Conservation (phyloP, 495 filamentous ascomycete species). For the Neurospora sp. region DNA sequence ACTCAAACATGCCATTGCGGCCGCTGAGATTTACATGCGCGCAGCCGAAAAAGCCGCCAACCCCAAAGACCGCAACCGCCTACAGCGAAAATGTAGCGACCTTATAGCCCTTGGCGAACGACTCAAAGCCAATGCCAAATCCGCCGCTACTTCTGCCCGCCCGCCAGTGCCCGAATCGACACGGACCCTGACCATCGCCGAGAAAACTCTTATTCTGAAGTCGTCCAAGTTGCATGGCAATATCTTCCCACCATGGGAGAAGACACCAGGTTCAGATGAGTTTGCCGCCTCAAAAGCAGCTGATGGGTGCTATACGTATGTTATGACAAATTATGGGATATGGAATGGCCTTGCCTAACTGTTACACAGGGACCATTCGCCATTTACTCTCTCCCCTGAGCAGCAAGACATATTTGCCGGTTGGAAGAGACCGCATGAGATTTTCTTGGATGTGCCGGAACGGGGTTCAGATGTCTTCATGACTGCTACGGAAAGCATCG, state of each 20-base stretch:
- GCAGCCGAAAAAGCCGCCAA: constrained; percentile 46
- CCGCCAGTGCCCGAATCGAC: constrained; percentile 43
- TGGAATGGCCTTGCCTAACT: neutral
- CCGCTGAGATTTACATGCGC: constrained; percentile 70
- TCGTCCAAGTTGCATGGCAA: constrained; percentile 70
- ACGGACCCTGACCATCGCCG: constrained; percentile 55
- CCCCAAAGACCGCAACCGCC: constrained; percentile 43
- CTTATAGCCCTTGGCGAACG: constrained; percentile 59
- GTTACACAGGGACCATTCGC: constrained; percentile 52
- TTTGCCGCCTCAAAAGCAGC: neutral
- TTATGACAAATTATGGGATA: neutral
- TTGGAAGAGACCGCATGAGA: constrained; percentile 69
- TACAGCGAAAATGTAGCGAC: constrained; percentile 56
- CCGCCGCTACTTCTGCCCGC: constrained; percentile 12
- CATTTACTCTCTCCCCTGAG: constrained; percentile 56
- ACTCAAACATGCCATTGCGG: constrained; percentile 60
- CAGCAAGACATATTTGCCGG: constrained; percentile 64
- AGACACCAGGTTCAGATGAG: constrained; percentile 36
- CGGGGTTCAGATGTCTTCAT: constrained; percentile 39
- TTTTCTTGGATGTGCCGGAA: constrained; percentile 15
- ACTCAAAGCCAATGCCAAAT: constrained; percentile 47
- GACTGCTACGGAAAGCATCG: constrained; percentile 44
- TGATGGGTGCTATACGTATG: neutral
- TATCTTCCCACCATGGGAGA: constrained; percentile 73
- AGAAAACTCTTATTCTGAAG: constrained; percentile 69